Base-by-base conservation (phyloP, 306 rosid species). In the Cucumis melo region DNA sequence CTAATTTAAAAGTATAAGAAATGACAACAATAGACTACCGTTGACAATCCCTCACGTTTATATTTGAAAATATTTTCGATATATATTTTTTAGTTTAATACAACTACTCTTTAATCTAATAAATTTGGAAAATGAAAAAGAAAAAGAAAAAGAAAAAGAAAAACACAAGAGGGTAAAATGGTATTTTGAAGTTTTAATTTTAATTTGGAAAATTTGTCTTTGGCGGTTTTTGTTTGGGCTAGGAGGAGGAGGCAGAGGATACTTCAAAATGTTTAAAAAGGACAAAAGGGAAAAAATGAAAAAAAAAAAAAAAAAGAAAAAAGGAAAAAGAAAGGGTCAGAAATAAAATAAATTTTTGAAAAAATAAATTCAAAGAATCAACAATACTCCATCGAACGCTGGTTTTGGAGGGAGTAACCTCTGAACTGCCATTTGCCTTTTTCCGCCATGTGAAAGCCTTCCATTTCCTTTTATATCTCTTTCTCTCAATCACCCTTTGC, bases 401-500 rank as follows among this genome's bases (percentile, higher is more conserved):
- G 80, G 75, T 87, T 87, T 86, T 87, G 88, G 89, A 86, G 87
- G 89, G 91, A 87, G 88, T 42, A 10, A 32, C 19, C 14, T 39
- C 32, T 39, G 54, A 66, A 66, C 16, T 10, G 23, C 56, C 79
- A 58, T 42, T 42, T 44, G 72, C 72, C 68, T 42, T 76, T 76
- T 46, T 58, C 79, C 79, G 79, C 72, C 79, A 76, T 76, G 68
- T 76, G 71, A 57, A 44, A 24, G 7, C 55, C 55, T 60, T 41
- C 57, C 7, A 38, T 76, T 59, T 76, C 70, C 27, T 29, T 7
- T 29, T 16, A 9, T 27, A 9, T 27, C 39, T 39, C 10, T 29
- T 0, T 65, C 73, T 39, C 75, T 73, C 56, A 61, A 61, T 75
- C 54, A 20, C 17, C 8, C 8, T 54, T 5, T 75, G 34, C 53